Conservation (phyloP, 148 eudicot species). For the Arbutus unedo region DNA sequence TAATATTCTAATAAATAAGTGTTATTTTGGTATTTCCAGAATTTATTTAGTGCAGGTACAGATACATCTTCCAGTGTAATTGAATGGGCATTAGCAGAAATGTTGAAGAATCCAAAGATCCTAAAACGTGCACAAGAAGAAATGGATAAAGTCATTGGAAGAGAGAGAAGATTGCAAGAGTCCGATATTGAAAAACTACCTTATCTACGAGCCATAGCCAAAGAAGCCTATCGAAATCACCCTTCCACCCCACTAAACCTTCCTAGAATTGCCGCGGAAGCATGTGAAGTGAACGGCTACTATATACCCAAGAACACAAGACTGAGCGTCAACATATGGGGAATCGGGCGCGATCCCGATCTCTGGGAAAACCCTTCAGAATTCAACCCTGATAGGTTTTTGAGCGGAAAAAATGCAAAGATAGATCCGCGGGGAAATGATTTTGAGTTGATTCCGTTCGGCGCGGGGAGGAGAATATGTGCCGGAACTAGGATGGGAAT, state of each 20-base stretch:
- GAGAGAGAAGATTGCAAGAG: conserved; percentile 25
- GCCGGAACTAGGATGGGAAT: conserved; percentile 36
- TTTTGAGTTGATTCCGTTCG: conserved; percentile 40
- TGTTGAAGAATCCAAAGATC: conserved; percentile 26
- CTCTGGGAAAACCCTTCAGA: not conserved
- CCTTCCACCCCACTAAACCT: conserved; percentile 36
- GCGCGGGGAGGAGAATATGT: conserved; percentile 43
- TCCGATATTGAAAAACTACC: conserved; percentile 36
- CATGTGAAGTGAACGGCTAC: conserved; percentile 29
- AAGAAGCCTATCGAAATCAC: conserved; percentile 37
- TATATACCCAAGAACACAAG: conserved; percentile 32
- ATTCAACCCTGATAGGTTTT: conserved; percentile 37
- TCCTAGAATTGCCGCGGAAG: conserved; percentile 19
- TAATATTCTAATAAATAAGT: too few species aligned
- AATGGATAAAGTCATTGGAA: conserved; percentile 25
- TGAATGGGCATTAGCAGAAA: conserved; percentile 23
- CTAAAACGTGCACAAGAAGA: conserved; percentile 26
- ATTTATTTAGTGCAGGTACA: conserved; percentile 35
- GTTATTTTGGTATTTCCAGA: conserved; percentile 2
- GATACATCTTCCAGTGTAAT: conserved; percentile 32
- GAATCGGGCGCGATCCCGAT: not conserved
- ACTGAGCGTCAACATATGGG: conserved; percentile 32
- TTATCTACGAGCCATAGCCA: conserved; percentile 34
- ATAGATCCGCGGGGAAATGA: conserved; percentile 30
- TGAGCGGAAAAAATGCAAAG: conserved; percentile 9